A percentile compares a stretch with the other conserved stretches of the same genome.
Conservation (phyloP, 257 asterid genomes). For the Solanum sejunctum region DNA sequence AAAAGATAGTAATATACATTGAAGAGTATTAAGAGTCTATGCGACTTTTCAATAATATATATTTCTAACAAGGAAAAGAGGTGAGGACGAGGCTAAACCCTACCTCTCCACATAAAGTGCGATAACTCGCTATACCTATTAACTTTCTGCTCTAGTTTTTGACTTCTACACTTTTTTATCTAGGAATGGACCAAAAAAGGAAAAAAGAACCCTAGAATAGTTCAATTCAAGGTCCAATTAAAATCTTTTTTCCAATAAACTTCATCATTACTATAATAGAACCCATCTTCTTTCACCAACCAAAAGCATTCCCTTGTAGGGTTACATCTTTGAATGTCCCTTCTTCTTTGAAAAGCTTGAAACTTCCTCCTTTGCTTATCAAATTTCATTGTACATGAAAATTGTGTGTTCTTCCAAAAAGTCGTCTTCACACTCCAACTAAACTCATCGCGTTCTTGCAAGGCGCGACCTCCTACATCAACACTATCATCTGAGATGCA, state of each 20-base stretch:
- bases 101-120: background rate
- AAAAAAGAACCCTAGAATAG: background rate
- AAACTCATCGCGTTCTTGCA: constrained; percentile 43
- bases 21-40: background rate
- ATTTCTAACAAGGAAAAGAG: background rate
- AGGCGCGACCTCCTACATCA: constrained; percentile 33
- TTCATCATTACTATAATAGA: constrained; percentile 33
- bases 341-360: constrained; percentile 17
- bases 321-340: constrained; percentile 23
- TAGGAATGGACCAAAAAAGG: background rate
- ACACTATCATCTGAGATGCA: constrained; percentile 9
- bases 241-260: constrained; percentile 23
- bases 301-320: constrained; percentile 23
- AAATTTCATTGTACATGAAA: constrained; percentile 36
- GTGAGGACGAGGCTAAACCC: background rate
- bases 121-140: background rate
- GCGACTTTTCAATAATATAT: background rate
- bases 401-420: constrained; percentile 2
- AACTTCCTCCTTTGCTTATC: constrained; percentile 16
- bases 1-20: background rate
- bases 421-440: constrained; percentile 22
- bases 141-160: background rate
- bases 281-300: constrained; percentile 43
- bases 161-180: background rate
- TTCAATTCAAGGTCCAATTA: constrained; percentile 7